A percentile compares a stretch with the other conserved stretches of the same genome.
phyloP scores from a whole-genome alignment of 2,329 filamentous ascomycete species.

The Coniochaeta hoffmannii region DNA sequence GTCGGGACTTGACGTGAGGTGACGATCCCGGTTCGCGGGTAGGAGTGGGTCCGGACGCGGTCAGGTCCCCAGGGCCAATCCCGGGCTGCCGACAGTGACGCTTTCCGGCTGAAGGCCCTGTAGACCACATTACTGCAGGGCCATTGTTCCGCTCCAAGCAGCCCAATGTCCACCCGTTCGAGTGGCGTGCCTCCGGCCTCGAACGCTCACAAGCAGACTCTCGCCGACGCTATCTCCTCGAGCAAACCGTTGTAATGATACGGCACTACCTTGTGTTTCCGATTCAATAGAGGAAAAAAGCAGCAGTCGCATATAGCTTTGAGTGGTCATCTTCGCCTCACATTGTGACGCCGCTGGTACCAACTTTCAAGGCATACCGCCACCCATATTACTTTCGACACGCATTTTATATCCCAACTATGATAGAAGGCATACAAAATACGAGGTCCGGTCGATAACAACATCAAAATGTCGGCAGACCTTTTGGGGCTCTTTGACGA shows the following conservation, averaged over 20 bases:
- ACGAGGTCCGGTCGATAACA: neutral
- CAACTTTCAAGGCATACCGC: too few species aligned
- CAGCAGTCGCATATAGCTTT: too few species aligned
- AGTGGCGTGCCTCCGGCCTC: neutral
- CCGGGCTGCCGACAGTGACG: slow-evolving; percentile 5
- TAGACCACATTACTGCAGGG: neutral
- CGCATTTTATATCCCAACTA: too few species aligned
- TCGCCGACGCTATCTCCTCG: neutral
- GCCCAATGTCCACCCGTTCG: neutral
- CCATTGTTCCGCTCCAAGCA: neutral
- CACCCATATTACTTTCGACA: too few species aligned
- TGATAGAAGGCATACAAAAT: too few species aligned
- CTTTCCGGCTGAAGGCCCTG: slow-evolving; percentile 9
- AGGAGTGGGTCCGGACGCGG: neutral
- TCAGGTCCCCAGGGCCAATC: neutral
- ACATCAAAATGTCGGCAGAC: slow-evolving; percentile 51
- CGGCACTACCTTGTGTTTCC: too few species aligned
- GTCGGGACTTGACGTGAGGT: neutral
- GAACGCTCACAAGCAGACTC: neutral
- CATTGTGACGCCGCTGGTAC: too few species aligned
- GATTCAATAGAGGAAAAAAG: too few species aligned
- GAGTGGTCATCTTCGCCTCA: too few species aligned
- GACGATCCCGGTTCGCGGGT: neutral
- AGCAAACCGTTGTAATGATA: too few species aligned
- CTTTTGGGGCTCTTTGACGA: slow-evolving; percentile 57